Conservation (phyloP, 306 rosid genomes). For the Cicer bijugum region DNA sequence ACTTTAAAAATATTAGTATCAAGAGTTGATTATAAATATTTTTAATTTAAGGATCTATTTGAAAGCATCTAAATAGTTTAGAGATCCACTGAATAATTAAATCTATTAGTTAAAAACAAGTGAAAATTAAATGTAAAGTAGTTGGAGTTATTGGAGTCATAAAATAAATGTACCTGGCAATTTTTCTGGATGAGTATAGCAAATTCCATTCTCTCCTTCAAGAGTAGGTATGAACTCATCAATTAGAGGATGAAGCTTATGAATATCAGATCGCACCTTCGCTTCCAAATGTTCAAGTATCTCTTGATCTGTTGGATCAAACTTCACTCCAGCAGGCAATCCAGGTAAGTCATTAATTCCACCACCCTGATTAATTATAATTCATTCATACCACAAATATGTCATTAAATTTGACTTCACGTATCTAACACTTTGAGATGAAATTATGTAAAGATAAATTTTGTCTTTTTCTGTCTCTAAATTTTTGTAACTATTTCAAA, state of each 20-base stretch:
- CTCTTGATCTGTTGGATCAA: constrained; percentile 86
- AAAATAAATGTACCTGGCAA: constrained; percentile 58
- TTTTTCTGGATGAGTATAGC: constrained; percentile 79
- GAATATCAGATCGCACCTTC: constrained; percentile 64
- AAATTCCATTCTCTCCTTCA: constrained; percentile 76
- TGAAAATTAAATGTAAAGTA: constrained; percentile 7
- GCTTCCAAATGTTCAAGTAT: constrained; percentile 75
- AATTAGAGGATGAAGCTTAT: constrained; percentile 68
- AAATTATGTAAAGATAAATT: no score
- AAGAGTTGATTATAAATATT: no score
- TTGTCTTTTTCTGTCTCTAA: no score
- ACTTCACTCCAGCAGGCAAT: constrained; percentile 79
- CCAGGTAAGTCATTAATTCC: constrained; percentile 73
- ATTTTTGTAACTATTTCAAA: no score
- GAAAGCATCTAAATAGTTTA: no score
- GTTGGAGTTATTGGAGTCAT: not conserved
- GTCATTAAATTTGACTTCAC: not conserved
- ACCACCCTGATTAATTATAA: constrained; percentile 45
- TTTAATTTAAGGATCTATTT: no score
- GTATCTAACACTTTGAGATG: no score
- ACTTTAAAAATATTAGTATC: no score
- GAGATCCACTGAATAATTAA: no score
- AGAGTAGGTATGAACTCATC: constrained; percentile 80
- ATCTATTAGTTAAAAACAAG: no score
- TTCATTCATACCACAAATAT: not conserved